A percentile compares a stretch with the other conserved stretches of the same genome.
phyloP scores from a whole-genome alignment of 805 yeast species.

The Candida dendrica region DNA sequence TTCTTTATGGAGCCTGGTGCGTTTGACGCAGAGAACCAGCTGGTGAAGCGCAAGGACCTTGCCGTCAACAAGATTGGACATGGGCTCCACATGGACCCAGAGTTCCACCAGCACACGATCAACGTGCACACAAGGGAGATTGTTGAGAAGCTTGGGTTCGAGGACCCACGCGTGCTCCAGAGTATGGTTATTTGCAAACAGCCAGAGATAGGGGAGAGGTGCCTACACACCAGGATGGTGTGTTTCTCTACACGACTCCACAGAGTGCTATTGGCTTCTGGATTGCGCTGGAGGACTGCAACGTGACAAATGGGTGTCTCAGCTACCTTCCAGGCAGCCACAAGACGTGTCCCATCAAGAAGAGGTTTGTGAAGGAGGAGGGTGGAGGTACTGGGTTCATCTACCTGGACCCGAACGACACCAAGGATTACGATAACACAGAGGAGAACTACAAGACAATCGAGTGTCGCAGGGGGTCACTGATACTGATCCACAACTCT shows the following conservation, averaged over 20 bases:
- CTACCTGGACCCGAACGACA: constrained; percentile 19
- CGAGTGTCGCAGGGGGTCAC: constrained; percentile 64
- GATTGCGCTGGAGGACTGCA: constrained; percentile 76
- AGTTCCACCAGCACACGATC: constrained; percentile 45
- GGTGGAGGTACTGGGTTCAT: constrained; percentile 51
- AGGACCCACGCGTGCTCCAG: constrained; percentile 68
- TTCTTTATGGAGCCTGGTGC: constrained; percentile 72
- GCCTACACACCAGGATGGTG: constrained; percentile 73
- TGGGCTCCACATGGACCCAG: constrained; percentile 54
- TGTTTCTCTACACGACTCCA: constrained; percentile 66
- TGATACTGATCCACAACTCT: constrained; percentile 64
- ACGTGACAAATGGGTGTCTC: constrained; percentile 58
- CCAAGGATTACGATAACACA: constrained; percentile 19
- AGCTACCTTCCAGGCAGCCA: constrained; percentile 69
- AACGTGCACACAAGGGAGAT: constrained; percentile 42
- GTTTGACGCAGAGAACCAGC: constrained; percentile 43
- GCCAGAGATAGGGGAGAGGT: constrained; percentile 69
- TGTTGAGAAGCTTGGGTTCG: constrained; percentile 43
- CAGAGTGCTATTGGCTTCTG: constrained; percentile 71
- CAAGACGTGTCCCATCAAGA: constrained; percentile 43
- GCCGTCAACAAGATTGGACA: constrained; percentile 79
- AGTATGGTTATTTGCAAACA: constrained; percentile 78
- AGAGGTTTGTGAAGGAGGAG: constrained; percentile 53
- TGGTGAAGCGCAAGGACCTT: constrained; percentile 42
- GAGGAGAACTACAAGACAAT: constrained; percentile 39